Base-by-base conservation (phyloP, 1,284 basidiomycete genomes). In the Irpex rosettiformis region DNA sequence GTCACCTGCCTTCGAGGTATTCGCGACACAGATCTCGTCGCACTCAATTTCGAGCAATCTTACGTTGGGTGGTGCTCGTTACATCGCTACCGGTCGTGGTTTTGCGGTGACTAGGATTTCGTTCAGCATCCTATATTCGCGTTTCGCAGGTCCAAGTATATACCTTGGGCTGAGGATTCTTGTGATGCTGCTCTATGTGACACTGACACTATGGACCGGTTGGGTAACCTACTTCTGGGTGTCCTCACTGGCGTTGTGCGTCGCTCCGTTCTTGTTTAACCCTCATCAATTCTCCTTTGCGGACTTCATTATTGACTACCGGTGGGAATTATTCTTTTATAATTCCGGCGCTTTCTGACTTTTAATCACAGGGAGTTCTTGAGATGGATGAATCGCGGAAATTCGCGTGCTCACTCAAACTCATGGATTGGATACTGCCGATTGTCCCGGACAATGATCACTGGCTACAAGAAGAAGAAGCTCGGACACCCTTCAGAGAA, bases 351-450 rank as follows among this genome's bases (percentile, higher is more conserved):
- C 25, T 24, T 53, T 30, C 62, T 66, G 51, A 67, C 64, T 13
- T 3, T 56, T 21, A n/a, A 43, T 54, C 66, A 24, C 62, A 90
- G 89, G 68, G 95, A 98, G 77, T 97, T 95, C 79, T 77, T 98
- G 65, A 84, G 95, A 64, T 98, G 95, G 95, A 97, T 98, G 94
- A 95, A 89, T 55, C 86, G 95, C 63, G 95, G 95, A 60, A 98
- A 98, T 76, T 96, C 94, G 54, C 83, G 93, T 22, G 93, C 93
- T n/a, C 95, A 97, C 75, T 91, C 85, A 69, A 98, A 96, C 75
- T 96, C 94, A 3, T 98, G 95, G 95, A 96, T 97, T 64, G 95
- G 95, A 0, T 98, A 97, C 75, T 98, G 95, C 73, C 91, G 95
- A 59, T 78, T 98, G 58, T 94, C 93, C 30, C 84, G 95, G 61